These are phyloP conservation scores for Paraglomus occultum DNA, from an alignment of 192 early-diverging fungal species.

Conservation along the genomic window DNA sequence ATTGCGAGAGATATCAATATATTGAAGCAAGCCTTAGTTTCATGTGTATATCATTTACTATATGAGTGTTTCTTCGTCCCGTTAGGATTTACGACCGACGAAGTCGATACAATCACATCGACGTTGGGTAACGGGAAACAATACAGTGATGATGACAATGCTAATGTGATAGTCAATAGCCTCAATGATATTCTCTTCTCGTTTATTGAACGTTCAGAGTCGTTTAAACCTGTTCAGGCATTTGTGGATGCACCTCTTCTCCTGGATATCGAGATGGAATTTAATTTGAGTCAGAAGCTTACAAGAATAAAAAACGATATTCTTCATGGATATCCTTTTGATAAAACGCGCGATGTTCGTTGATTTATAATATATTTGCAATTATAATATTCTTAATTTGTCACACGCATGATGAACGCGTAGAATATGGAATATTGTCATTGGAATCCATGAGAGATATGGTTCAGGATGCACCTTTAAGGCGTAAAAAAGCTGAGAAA, in stretches of 20 bases:
- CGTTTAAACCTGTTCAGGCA: slow-evolving; percentile 55
- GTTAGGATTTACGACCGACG: slow-evolving; percentile 11
- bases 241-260: slow-evolving; percentile 78
- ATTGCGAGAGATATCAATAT: slow-evolving; percentile 33
- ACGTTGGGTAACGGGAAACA: slow-evolving; percentile 4
- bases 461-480: slow-evolving; percentile 26
- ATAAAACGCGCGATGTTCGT: slow-evolving; percentile 12
- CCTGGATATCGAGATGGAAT: slow-evolving; percentile 80
- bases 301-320: slow-evolving; percentile 39
- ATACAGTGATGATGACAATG: slow-evolving; percentile 23
- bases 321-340: slow-evolving; percentile 38
- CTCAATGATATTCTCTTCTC: slow-evolving; percentile 53
- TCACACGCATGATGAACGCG: slow-evolving; percentile 49
- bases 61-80: slow-evolving; percentile 47
- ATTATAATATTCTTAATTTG: slow-evolving; percentile 23
- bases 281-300: slow-evolving; percentile 58
- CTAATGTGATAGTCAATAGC: slow-evolving; percentile 31
- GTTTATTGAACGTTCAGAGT: slow-evolving; percentile 61
- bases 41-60: slow-evolving; percentile 52
- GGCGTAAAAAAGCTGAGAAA: slow-evolving; percentile 10
- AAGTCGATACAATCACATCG: slow-evolving; percentile 9
- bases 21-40: slow-evolving; percentile 50
- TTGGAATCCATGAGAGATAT: slow-evolving; percentile 69
- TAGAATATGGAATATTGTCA: slow-evolving; percentile 63
- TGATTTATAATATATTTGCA: not conserved